Conservation (phyloP, 371 early-diverging fungal genomes). For the Syncephalastrum sp. region DNA sequence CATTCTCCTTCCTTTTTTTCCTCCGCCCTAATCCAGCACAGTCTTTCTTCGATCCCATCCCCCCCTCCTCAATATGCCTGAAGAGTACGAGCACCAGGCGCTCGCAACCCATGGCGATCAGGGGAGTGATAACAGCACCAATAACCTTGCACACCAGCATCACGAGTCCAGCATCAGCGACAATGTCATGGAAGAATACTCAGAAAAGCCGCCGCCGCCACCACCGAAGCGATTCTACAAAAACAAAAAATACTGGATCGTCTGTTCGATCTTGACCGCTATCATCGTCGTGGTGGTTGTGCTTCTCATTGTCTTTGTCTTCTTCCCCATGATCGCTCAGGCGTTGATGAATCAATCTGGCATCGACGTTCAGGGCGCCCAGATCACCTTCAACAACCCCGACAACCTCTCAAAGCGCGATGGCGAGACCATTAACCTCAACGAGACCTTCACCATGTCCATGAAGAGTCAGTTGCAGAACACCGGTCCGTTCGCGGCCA, state of each 20-base stretch:
- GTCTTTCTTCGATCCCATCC: too few species aligned
- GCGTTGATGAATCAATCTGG: slow-evolving; percentile 50
- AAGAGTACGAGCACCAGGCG: slow-evolving; percentile 6
- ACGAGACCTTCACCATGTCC: slow-evolving; percentile 39
- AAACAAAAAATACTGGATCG: slow-evolving; percentile 57
- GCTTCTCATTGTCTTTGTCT: slow-evolving; percentile 50
- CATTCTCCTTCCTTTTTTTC: slow-evolving; percentile 5
- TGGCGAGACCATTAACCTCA: slow-evolving; percentile 6
- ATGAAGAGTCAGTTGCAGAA: slow-evolving; percentile 50
- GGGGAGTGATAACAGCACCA: too few species aligned
- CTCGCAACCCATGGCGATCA: slow-evolving; percentile 10
- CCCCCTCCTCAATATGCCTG: background rate
- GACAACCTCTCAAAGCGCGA: slow-evolving; percentile 25
- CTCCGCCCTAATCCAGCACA: too few species aligned
- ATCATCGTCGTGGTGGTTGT: slow-evolving; percentile 53
- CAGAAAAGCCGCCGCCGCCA: slow-evolving; percentile 43
- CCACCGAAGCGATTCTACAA: slow-evolving; percentile 49
- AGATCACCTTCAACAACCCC: slow-evolving; percentile 49
- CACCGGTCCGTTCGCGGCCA: slow-evolving; percentile 62
- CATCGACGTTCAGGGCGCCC: slow-evolving; percentile 47
- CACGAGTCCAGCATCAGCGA: slow-evolving; percentile 12
- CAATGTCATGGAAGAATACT: slow-evolving; percentile 40
- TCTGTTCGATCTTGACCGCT: slow-evolving; percentile 47
- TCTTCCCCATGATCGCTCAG: slow-evolving; percentile 63
- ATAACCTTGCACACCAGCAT: slow-evolving; percentile 8